These are phyloP conservation scores for Fusarium sp. DNA, from an alignment of 2,329 filamentous ascomycete genomes.

Conservation along the genomic window DNA sequence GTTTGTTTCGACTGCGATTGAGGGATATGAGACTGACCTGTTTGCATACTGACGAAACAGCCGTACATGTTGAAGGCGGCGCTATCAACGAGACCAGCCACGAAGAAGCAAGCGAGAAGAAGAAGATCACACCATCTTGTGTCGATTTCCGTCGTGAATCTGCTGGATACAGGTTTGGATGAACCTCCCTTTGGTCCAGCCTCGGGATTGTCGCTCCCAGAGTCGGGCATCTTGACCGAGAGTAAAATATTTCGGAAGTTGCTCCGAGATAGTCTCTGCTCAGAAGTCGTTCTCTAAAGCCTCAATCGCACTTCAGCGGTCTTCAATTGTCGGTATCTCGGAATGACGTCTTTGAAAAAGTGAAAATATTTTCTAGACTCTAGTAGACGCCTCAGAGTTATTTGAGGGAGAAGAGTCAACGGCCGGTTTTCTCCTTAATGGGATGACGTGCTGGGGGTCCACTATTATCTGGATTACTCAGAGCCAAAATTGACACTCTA, in stretches of 20 bases:
- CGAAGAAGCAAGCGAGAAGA: conserved; percentile 45
- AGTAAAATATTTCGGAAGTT: neutral
- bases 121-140: conserved; percentile 45
- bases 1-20: neutral
- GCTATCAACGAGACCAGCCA: conserved; percentile 48
- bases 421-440: conserved; percentile 10
- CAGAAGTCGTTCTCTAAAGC: neutral
- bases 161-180: conserved; percentile 7
- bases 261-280: neutral
- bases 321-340: no score
- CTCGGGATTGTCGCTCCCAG: conserved; percentile 36
- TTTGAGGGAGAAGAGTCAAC: conserved; percentile 11
- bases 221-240: conserved; percentile 31
- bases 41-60: conserved; percentile 51
- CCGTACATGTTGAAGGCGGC: conserved; percentile 50
- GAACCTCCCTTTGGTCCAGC: conserved; percentile 24
- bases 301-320: neutral
- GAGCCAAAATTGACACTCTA: neutral
- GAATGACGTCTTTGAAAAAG: conserved; percentile 9
- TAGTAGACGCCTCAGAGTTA: neutral
- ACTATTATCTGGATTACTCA: conserved; percentile 14
- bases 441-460: conserved; percentile 36
- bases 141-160: conserved; percentile 41
- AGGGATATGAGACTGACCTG: conserved; percentile 31
- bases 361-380: neutral